Conservation (phyloP, 495 filamentous ascomycete species). For the Bacidia gigantensis region DNA sequence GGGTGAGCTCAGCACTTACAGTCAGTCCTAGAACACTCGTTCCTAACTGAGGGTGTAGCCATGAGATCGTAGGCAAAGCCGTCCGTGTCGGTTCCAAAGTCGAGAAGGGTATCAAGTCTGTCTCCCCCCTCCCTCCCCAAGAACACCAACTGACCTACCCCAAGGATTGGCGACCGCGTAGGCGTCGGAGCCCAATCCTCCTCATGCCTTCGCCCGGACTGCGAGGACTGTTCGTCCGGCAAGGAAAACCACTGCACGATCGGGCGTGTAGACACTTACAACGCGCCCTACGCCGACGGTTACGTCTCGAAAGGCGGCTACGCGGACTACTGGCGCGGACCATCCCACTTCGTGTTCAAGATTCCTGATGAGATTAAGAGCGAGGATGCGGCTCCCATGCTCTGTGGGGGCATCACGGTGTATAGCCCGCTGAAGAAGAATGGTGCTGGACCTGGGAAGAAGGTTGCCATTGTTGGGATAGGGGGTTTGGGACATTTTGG, state of each 20-base stretch:
- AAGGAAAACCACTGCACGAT: conserved; percentile 54
- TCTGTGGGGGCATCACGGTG: conserved; percentile 74
- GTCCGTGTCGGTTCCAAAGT: conserved; percentile 54
- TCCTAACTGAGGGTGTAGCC: conserved; percentile 25
- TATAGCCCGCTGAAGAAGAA: conserved; percentile 60
- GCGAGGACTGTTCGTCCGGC: conserved; percentile 50
- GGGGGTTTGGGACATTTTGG: conserved; percentile 69
- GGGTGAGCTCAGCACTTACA: conserved; percentile 17
- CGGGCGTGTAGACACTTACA: conserved; percentile 53
- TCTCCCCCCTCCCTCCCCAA: background rate
- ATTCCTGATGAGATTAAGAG: conserved; percentile 52
- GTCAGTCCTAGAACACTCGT: background rate
- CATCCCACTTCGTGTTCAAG: conserved; percentile 61
- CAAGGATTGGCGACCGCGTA: conserved; percentile 58
- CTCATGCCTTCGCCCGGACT: conserved; percentile 53
- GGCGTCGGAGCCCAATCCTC: conserved; percentile 71
- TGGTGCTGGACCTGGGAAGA: conserved; percentile 65
- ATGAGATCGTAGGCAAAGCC: conserved; percentile 72
- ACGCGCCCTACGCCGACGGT: conserved; percentile 43
- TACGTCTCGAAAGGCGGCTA: conserved; percentile 55
- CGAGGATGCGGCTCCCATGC: conserved; percentile 62
- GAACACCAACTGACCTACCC: background rate
- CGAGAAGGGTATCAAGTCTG: conserved; percentile 40
- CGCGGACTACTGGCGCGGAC: conserved; percentile 55
- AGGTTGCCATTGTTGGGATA: conserved; percentile 69